Evolutionary conservation across 208 protist genomes (phyloP), one percentile per base, ranked within the genome.

Genomic region (Porcisia deanei): DNA sequence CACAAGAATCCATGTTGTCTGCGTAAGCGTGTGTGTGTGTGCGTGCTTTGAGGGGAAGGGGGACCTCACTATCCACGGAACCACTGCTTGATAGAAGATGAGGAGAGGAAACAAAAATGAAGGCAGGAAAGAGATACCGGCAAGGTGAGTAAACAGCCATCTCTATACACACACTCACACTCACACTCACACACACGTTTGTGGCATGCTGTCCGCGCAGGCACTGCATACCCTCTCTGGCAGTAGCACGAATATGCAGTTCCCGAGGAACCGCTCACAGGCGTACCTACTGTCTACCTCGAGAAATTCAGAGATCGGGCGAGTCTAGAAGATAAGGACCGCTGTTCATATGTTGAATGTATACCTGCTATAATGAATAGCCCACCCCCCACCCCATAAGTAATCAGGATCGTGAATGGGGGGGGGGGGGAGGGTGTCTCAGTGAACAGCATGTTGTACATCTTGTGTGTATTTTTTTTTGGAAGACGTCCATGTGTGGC

Each of bases 1-100:
- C 93, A 84, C 61, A 94, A 86, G 73, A 94, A 80, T 53, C 77
- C 85, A 71, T 86, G 22, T 2, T 45, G 25, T 61, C 52, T 37
- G 52, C 37, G 30, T 60, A 49, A 14, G 67, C 25, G 37, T 9
- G 37, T 43, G 49, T 39, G 9, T 34, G 45, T 16, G 10, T 14
- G 43, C 6, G 8, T 12, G 16, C 6, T 7, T 5, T 22, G 34
- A 43, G 16, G 58, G 22, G 59, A 64, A 10, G 7, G 47, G 5
- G 30, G 34, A 7, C 47, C 8, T 20, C 7, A 4, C 25, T 8
- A 25, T 39, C 25, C 43, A n/a, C 34, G 8, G 39, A 37, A 39
- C n/a, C 25, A 30, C 10, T 8, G 22, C 30, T 8, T 53, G 43
- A 16, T 25, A 16, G 64, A 16, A n/a, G 39, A 75, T 18, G 70